These are phyloP conservation scores for Senecio squalidus DNA, from an alignment of 140 eudicot genomes.

Conservation along the genomic window DNA sequence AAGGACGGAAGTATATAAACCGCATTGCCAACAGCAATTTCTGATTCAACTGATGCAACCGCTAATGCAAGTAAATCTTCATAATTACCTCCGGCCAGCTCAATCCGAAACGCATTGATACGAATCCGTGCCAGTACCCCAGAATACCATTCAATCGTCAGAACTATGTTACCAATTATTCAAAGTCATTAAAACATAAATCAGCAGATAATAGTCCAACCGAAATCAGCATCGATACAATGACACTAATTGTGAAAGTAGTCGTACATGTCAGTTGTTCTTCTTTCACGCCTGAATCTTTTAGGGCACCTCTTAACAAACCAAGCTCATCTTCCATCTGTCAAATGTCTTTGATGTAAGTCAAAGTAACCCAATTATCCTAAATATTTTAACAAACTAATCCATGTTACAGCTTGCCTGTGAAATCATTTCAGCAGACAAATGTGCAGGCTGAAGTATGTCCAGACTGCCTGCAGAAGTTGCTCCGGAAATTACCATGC, in stretches of 20 bases:
- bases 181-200: constrained; percentile 6
- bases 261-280: constrained; percentile 69
- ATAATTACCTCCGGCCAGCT: constrained; percentile 56
- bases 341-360: constrained; percentile 1
- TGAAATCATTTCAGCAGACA: constrained; percentile 51
- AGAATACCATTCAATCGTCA: constrained; percentile 72
- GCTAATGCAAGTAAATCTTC: constrained; percentile 77
- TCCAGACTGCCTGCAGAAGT: constrained; percentile 48
- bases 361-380: neutral
- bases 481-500: constrained; percentile 73
- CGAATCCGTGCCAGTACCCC: constrained; percentile 78
- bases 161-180: constrained; percentile 47
- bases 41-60: constrained; percentile 72
- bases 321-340: constrained; percentile 75
- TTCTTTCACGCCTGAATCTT: constrained; percentile 34
- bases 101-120: constrained; percentile 86
- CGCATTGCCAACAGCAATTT: constrained; percentile 86
- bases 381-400: no score
- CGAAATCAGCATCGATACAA: constrained; percentile 6
- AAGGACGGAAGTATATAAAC: constrained; percentile 92
- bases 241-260: no score
- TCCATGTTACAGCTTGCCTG: constrained; percentile 23
- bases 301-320: constrained; percentile 52
- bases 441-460: constrained; percentile 76
- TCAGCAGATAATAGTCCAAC: neutral